phyloP scores from a whole-genome alignment of 2,329 filamentous ascomycete species.

The Epicoccum nigrum region DNA sequence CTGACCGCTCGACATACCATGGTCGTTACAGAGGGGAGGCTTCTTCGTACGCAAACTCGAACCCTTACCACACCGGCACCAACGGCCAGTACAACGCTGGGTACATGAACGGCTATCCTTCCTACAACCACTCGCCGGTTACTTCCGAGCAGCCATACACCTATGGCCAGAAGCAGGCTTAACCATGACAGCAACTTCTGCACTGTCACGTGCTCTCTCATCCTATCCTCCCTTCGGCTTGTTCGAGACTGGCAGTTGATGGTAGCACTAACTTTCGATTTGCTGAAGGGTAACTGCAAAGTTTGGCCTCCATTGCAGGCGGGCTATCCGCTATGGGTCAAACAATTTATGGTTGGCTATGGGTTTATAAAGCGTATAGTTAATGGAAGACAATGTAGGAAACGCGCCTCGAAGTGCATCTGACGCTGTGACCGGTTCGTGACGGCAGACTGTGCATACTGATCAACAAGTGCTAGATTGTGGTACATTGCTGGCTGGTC shows the following conservation, averaged over 20 bases:
- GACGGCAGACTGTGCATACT: background rate
- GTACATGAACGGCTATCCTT: constrained; percentile 27
- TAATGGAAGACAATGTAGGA: background rate
- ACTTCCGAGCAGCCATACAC: constrained; percentile 28
- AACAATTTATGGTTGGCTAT: background rate
- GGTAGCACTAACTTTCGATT: no score
- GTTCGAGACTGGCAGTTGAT: background rate
- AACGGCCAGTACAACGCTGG: constrained; percentile 23
- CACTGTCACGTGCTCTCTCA: background rate
- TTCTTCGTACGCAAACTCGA: constrained; percentile 24
- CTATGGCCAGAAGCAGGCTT: constrained; percentile 20
- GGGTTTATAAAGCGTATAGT: background rate
- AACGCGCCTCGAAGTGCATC: background rate
- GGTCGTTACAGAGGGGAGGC: constrained; percentile 34
- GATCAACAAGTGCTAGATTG: constrained; percentile 1
- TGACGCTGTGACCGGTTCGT: background rate
- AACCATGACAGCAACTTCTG: background rate
- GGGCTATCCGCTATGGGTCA: no score
- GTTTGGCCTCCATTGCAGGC: no score
- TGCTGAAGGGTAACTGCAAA: no score
- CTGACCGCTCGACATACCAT: constrained; percentile 16
- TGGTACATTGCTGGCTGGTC: background rate
- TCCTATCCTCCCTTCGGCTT: no score
- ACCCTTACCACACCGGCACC: constrained; percentile 29
- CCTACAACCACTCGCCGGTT: constrained; percentile 20